Evolutionary conservation across 352 stramenopile species (phyloP).

Genomic region (Phytophthora rubi): DNA sequence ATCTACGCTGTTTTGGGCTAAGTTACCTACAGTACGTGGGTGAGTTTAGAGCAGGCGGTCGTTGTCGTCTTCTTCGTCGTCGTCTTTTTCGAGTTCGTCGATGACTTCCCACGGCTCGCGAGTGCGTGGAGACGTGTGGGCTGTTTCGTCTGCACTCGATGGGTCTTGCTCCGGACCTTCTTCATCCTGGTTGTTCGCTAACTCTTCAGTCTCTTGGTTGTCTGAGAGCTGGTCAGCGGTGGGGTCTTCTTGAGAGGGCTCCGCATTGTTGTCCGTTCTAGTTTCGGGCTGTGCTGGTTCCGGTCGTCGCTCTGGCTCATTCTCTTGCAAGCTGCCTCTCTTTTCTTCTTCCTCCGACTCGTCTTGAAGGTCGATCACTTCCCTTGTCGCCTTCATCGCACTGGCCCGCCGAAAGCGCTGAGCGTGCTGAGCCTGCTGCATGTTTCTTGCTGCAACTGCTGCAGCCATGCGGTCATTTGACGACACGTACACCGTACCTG

Average conservation of each 20-base stretch:
- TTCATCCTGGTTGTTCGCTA: not conserved
- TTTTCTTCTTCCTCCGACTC: slow-evolving; percentile 43
- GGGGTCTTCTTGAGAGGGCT: not conserved
- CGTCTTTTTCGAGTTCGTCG: slow-evolving; percentile 2
- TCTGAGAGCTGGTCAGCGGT: not conserved
- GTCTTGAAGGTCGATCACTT: slow-evolving; percentile 41
- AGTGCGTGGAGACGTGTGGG: not conserved
- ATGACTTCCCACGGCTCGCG: slow-evolving; percentile 19
- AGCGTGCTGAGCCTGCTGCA: not conserved
- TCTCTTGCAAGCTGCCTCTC: not conserved
- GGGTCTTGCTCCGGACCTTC: not conserved
- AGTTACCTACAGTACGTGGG: too few species aligned
- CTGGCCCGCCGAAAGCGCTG: not conserved
- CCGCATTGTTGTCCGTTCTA: not conserved
- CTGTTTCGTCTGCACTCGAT: not conserved
- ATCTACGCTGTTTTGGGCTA: too few species aligned
- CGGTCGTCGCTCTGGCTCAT: too few species aligned
- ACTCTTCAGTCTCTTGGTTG: not conserved
- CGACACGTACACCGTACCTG: slow-evolving; percentile 14
- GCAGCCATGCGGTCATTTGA: slow-evolving; percentile 6
- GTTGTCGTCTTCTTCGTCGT: too few species aligned
- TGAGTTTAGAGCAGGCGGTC: too few species aligned
- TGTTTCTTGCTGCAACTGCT: slow-evolving; percentile 10
- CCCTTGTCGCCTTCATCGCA: not conserved
- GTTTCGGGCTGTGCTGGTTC: not conserved